Percentiles rank a stretch among this genome's conserved stretches.
Conservation (phyloP, 2,329 filamentous ascomycete species). For the Fusarium chuoi region DNA sequence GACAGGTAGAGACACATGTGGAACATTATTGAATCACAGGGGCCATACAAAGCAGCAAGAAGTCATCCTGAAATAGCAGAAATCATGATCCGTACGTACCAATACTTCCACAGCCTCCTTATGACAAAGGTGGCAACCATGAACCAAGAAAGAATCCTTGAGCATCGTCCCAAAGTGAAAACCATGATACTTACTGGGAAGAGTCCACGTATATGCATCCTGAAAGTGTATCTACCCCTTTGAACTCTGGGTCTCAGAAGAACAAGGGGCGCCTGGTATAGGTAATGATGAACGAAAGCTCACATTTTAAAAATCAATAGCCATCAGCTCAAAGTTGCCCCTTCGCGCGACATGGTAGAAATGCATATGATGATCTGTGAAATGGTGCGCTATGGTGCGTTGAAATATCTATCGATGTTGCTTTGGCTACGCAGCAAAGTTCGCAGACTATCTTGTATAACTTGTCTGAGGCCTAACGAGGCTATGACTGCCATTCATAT, state of each 20-base stretch:
- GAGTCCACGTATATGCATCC: background rate
- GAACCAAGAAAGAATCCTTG: background rate
- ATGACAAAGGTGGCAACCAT: background rate
- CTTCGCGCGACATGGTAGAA: background rate
- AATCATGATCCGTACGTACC: background rate
- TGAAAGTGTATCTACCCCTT: background rate
- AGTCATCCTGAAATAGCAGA: background rate
- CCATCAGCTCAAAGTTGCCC: background rate
- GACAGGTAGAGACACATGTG: background rate
- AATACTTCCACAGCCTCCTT: background rate
- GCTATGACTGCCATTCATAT: background rate
- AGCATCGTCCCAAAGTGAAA: background rate
- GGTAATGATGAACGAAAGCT: background rate
- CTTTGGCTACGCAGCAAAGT: background rate
- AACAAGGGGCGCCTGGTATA: background rate
- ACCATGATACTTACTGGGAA: background rate
- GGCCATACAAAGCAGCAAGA: background rate
- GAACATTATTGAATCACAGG: background rate
- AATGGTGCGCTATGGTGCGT: background rate
- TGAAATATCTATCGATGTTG: background rate
- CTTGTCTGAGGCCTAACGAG: background rate
- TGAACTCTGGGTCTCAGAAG: background rate
- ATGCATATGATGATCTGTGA: background rate
- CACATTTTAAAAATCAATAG: background rate
- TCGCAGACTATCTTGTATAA: slow-evolving; percentile 1